Conservation (phyloP, 164 flowering plant genomes). For the Magnolia sinica region DNA sequence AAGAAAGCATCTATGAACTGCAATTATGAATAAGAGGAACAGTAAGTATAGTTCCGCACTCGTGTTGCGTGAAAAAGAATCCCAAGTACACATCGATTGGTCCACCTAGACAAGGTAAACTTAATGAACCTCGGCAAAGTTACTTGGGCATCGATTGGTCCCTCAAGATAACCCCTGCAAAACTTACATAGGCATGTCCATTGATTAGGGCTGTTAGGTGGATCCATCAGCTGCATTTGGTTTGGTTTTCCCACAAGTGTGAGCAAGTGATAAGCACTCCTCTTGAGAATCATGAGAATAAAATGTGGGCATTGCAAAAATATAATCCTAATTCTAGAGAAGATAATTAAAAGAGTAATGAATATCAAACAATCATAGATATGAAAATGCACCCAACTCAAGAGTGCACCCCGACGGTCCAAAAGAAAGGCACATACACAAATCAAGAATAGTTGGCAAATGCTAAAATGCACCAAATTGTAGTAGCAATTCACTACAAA, state of each 20-base stretch:
- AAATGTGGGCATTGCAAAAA: neutral
- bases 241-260: neutral
- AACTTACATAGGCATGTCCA: too few species aligned
- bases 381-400: too few species aligned
- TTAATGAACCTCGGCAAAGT: neutral
- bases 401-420: too few species aligned
- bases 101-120: neutral
- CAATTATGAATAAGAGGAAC: neutral
- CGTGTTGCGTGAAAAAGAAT: neutral
- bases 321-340: neutral
- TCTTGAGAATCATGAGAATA: neutral
- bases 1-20: neutral
- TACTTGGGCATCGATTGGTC: too few species aligned
- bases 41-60: neutral
- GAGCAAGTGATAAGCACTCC: neutral
- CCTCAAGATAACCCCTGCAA: too few species aligned
- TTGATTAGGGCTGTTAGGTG: neutral
- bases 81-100: neutral
- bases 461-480: too few species aligned
- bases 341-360: too few species aligned
- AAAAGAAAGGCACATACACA: too few species aligned
- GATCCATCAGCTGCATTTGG: neutral
- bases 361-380: too few species aligned
- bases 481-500: too few species aligned
- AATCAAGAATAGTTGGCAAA: too few species aligned